A percentile compares a stretch with the other conserved stretches of the same genome.
Evolutionary conservation across 495 filamentous ascomycete species (phyloP).

Genomic region (Xylaria flabelliformis): DNA sequence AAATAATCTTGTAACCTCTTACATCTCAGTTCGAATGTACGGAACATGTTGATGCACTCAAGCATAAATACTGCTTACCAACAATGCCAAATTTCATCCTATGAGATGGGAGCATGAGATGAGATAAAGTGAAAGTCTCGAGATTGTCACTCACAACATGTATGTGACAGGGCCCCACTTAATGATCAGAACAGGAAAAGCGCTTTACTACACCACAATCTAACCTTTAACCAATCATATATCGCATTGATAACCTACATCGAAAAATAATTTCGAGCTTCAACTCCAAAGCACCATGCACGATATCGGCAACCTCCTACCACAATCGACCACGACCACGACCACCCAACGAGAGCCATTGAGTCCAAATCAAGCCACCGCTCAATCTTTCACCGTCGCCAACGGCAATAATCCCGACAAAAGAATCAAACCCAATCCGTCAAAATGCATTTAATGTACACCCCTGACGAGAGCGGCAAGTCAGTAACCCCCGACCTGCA

Average conservation of each 20-base stretch:
- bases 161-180: background rate
- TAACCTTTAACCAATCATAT: background rate
- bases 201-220: background rate
- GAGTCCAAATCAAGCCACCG: too few species aligned
- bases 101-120: background rate
- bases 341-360: background rate
- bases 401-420: too few species aligned
- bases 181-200: background rate
- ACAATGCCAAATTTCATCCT: background rate
- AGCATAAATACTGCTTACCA: background rate
- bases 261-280: conserved; percentile 26
- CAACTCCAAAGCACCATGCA: background rate
- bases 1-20: background rate
- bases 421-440: background rate
- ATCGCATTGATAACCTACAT: conserved; percentile 3
- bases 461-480: conserved; percentile 75
- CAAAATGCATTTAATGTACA: conserved; percentile 87
- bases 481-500: conserved; percentile 15
- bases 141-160: background rate
- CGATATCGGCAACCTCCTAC: background rate
- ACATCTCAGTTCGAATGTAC: background rate
- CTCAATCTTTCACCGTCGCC: background rate
- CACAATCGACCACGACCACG: background rate
- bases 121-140: background rate
- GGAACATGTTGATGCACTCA: background rate